Base-by-base conservation (phyloP, 768 basidiomycete species). In the Gloeophyllum trabeum region DNA sequence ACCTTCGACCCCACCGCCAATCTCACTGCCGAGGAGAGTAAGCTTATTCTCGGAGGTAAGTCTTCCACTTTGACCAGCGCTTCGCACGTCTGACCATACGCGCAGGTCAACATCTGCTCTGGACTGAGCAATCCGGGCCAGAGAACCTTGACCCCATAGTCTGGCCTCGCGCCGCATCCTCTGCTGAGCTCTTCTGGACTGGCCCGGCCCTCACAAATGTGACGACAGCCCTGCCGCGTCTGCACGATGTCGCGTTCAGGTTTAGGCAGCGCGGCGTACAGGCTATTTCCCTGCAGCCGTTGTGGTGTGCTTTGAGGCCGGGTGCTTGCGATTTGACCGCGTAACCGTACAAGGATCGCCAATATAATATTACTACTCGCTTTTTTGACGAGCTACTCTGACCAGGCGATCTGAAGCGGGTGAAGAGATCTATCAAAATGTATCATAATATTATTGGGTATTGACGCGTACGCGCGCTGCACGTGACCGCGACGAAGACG, bases 131-230 rank as follows among this genome's bases (percentile, higher is more conserved):
- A 54, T 72, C 80, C 0, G 70, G 71, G 5, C 70, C 81, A n/a
- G 62, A 68, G 43, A 87, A 80, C 51, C 57, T 87, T 21, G 84
- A 88, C 49, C 51, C 73, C 2, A 76, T 76, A 38, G 65, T 71
- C 1, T 88, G 85, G 85, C 85, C 82, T 10, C 69, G 81, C 40
- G 78, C 79, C 12, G 79, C 78, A 0, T 71, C 75, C 1, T 73
- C 76, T 10, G 83, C 83, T 0, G 86, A 88, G 64, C 54, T 86
- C 13, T 87, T 84, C 57, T 88, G 85, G 84, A 76, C 72, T 1
- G 82, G 83, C 4, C 48, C 71, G 18, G 51, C 4, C 39, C 42
- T 5, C 41, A 53, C 3, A 19, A 61, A 68, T 42, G 61, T 67
- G 6, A 58, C 43, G 1, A 55, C 65, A 16, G 83, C 81, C 3